Conservation (phyloP, 1,284 basidiomycete species). For the Termitomyces sp. region DNA sequence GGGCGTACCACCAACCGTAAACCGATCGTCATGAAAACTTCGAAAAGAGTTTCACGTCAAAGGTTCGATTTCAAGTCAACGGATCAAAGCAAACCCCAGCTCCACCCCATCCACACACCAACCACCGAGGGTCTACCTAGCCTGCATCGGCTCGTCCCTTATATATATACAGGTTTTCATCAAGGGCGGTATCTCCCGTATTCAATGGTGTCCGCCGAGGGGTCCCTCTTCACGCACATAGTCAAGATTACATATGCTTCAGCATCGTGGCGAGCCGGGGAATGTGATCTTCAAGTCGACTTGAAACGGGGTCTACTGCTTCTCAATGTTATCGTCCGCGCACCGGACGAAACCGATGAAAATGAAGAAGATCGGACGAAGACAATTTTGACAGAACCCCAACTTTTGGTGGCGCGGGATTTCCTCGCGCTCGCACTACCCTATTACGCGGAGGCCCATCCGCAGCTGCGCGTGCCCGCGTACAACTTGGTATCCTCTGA, state of each 20-base stretch:
- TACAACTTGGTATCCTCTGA: not conserved
- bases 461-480: not conserved
- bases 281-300: conserved; percentile 11
- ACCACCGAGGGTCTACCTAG: conserved; percentile 2
- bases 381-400: conserved; percentile 11
- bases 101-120: conserved; percentile 11
- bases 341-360: not conserved
- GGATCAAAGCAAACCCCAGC: not conserved
- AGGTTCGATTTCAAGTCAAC: not conserved
- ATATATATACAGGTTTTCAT: conserved; percentile 12
- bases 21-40: not conserved
- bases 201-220: conserved; percentile 11
- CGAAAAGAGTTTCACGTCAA: not conserved
- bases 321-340: conserved; percentile 10
- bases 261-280: not conserved
- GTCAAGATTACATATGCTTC: conserved; percentile 12
- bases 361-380: conserved; percentile 1
- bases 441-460: conserved; percentile 14
- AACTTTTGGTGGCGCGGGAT: conserved; percentile 14
- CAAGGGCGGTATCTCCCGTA: conserved; percentile 8
- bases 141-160: conserved; percentile 14
- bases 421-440: conserved; percentile 17
- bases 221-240: conserved; percentile 15
- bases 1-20: conserved; percentile 3
- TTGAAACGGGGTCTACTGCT: conserved; percentile 6